Percentiles rank a stretch among this genome's conserved stretches.
phyloP scores from a whole-genome alignment of 2,329 filamentous ascomycete genomes.

The Xylariales sp. region DNA sequence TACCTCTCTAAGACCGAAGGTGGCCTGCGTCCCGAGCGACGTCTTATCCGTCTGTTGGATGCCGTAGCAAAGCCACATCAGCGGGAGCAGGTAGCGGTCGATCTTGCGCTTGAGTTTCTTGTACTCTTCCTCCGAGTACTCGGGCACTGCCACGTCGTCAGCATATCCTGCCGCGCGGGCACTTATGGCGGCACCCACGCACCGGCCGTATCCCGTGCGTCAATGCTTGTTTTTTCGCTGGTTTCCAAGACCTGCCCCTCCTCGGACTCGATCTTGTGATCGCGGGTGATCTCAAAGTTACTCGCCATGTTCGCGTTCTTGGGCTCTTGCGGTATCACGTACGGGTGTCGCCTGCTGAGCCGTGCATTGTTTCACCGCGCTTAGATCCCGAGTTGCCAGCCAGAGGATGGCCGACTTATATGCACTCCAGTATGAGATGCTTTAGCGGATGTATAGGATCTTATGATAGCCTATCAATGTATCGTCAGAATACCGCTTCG shows the following conservation, averaged over 20 bases:
- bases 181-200: constrained; percentile 18
- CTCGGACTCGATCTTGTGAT: constrained; percentile 39
- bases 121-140: constrained; percentile 54
- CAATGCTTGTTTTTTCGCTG: constrained; percentile 44
- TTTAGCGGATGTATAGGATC: not conserved
- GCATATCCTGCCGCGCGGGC: not conserved
- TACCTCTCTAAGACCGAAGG: constrained; percentile 52
- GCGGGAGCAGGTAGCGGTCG: constrained; percentile 58
- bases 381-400: not conserved
- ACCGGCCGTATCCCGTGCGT: constrained; percentile 40
- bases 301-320: constrained; percentile 42
- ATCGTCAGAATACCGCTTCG: not conserved
- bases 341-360: not conserved
- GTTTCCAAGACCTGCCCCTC: constrained; percentile 33
- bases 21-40: constrained; percentile 54
- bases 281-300: constrained; percentile 37
- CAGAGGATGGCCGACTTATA: constrained; percentile 8
- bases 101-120: constrained; percentile 55
- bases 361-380: not conserved
- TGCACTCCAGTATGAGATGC: constrained; percentile 4
- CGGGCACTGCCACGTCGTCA: constrained; percentile 18
- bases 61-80: constrained; percentile 63
- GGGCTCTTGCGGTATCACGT: constrained; percentile 34
- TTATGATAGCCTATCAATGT: not conserved
- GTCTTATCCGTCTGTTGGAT: constrained; percentile 63